These are phyloP conservation scores for Rhizopus microsporus DNA, from an alignment of 371 early-diverging fungal genomes.

Conservation along the genomic window DNA sequence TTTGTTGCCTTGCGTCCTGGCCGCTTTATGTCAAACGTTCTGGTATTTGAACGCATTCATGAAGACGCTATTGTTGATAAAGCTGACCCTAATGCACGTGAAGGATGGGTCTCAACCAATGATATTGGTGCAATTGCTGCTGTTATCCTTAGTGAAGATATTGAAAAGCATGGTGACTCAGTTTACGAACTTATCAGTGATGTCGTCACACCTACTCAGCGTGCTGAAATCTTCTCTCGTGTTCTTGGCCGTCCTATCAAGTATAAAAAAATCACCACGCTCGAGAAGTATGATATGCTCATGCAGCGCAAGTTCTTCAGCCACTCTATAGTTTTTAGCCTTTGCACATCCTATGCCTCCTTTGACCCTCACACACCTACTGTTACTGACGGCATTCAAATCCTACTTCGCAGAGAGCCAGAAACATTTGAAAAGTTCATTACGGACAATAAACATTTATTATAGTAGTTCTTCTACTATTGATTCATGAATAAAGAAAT, in stretches of 20 bases:
- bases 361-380: too few species aligned
- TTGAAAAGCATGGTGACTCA: slow-evolving; percentile 21
- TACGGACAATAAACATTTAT: background rate
- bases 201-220: slow-evolving; percentile 2
- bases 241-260: slow-evolving; percentile 16
- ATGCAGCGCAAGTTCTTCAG: background rate
- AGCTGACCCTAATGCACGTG: background rate
- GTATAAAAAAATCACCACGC: slow-evolving; percentile 5
- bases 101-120: slow-evolving; percentile 20
- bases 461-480: too few species aligned
- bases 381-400: background rate
- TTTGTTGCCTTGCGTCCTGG: slow-evolving; percentile 35
- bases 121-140: slow-evolving; percentile 31
- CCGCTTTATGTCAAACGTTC: slow-evolving; percentile 38
- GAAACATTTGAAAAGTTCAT: slow-evolving; percentile 10
- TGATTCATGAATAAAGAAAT: too few species aligned
- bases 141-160: slow-evolving; percentile 14
- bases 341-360: slow-evolving; percentile 1
- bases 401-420: slow-evolving; percentile 8
- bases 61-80: slow-evolving; percentile 7
- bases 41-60: background rate
- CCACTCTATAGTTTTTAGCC: background rate
- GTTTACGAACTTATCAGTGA: slow-evolving; percentile 19
- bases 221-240: slow-evolving; percentile 9
- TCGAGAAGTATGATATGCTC: slow-evolving; percentile 8